Base-by-base conservation (phyloP, 345 rosid species). In the Geranium rotundifolium region DNA sequence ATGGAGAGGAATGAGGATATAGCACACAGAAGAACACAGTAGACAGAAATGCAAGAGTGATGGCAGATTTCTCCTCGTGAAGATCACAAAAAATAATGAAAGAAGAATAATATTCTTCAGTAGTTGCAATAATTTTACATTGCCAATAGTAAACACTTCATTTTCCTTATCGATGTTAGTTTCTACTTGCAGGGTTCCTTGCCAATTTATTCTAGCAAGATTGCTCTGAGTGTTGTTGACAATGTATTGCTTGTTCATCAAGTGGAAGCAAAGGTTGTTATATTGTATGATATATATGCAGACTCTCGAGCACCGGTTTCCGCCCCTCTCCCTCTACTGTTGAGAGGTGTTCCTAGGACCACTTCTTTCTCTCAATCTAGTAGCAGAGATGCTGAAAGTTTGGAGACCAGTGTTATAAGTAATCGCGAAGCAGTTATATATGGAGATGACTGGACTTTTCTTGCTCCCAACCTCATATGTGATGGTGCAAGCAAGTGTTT, bases 221-320 rank as follows among this genome's bases (percentile, higher is more conserved):
- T 95, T 67, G 80, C 93, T 54, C 80, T 88, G 67, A 95, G 83
- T 68, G 88, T 88, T 77, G 91, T 85, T 54, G 99, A 95, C 72
- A 95, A 90, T 64, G 88, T 90, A 23, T 77, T 90, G 62, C 97
- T 95, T 49, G 86, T 95, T 75, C 99, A 95, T 79, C 99, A 95
- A 86, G 86, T 88, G 64, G 96, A 90, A 65, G 91, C 97, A 62
- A 95, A 90, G 76, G 99, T 95, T 67, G 85, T 83, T 58, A 90
- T 95, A 69, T 77, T 95, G 18, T 95, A 95, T 71, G 99, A 90
- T 74, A 77, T 95, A 72, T 90, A 75, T 78, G 67, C 82, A 59
- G 95, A 90, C 76, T 86, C 97, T 77, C 91, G 85, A 74, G 96
- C 95, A 69, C 97, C 99, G 19, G 75, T 95, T 71, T 88, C 97